phyloP scores from a whole-genome alignment of 768 basidiomycete species.

The Mycena vitilis region DNA sequence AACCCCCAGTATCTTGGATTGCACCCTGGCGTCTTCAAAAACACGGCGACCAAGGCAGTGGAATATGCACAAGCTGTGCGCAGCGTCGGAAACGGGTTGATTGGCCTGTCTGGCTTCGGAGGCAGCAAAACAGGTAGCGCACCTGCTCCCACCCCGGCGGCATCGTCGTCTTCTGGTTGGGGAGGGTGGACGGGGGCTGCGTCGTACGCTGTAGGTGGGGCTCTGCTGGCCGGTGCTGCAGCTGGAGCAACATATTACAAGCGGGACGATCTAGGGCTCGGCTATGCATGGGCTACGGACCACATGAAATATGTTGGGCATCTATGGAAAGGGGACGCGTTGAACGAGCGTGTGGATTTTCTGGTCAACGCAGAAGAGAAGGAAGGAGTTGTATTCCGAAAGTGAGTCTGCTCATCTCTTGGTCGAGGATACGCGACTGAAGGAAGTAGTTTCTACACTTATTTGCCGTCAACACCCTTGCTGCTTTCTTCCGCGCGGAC shows the following conservation, averaged over 20 bases:
- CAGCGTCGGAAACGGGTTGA: slow-evolving; percentile 71
- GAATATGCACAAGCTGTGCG: slow-evolving; percentile 76
- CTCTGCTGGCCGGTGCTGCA: slow-evolving; percentile 83
- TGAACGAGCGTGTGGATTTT: slow-evolving; percentile 70
- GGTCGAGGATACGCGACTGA: background rate
- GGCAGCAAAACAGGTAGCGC: slow-evolving; percentile 53
- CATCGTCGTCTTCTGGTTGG: slow-evolving; percentile 61
- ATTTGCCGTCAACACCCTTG: slow-evolving; percentile 78
- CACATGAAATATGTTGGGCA: slow-evolving; percentile 92
- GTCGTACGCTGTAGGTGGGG: slow-evolving; percentile 78
- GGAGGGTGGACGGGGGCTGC: slow-evolving; percentile 71
- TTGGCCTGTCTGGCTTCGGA: slow-evolving; percentile 64
- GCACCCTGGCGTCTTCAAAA: slow-evolving; percentile 88
- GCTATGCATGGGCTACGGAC: slow-evolving; percentile 82
- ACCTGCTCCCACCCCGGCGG: slow-evolving; percentile 43
- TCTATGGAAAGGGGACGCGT: slow-evolving; percentile 81
- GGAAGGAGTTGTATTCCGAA: slow-evolving; percentile 76
- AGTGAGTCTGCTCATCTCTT: slow-evolving; percentile 59
- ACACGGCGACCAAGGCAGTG: slow-evolving; percentile 79
- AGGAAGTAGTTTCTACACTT: slow-evolving; percentile 77
- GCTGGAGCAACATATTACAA: slow-evolving; percentile 88
- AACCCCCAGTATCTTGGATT: slow-evolving; percentile 82
- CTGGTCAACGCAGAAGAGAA: slow-evolving; percentile 70
- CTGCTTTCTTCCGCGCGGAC: slow-evolving; percentile 67
- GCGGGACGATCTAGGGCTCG: slow-evolving; percentile 76